Conservation (phyloP, 1,139 yeast genomes). For the Geotrichum candidum region DNA sequence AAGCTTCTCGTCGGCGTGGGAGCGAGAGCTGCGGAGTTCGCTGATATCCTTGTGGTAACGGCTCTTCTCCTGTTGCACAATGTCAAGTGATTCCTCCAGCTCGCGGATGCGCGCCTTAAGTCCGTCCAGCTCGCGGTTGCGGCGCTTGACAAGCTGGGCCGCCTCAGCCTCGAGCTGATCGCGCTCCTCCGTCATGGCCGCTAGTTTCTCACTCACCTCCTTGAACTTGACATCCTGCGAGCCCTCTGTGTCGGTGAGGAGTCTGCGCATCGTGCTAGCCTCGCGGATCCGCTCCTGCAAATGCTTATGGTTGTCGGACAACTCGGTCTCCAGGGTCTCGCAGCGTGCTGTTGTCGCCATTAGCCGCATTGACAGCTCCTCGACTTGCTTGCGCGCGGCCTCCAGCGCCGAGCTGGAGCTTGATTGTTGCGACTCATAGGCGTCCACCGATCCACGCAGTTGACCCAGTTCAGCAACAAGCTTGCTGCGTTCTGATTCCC, state of each 20-base stretch:
- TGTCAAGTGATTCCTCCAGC: conserved; percentile 29
- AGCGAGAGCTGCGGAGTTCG: conserved; percentile 25
- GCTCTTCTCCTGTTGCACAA: conserved; percentile 29
- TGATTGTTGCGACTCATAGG: conserved; percentile 10
- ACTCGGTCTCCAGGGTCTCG: conserved; percentile 73
- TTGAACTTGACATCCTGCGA: conserved; percentile 45
- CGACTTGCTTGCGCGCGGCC: conserved; percentile 62
- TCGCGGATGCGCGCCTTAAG: conserved; percentile 31
- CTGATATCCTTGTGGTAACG: conserved; percentile 24
- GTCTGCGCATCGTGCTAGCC: conserved; percentile 61
- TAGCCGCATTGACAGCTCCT: conserved; percentile 64
- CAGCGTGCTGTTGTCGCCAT: conserved; percentile 56
- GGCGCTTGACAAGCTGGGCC: conserved; percentile 44
- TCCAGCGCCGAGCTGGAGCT: conserved; percentile 36
- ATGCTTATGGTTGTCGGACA: conserved; percentile 63
- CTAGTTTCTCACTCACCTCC: conserved; percentile 43
- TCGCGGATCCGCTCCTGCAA: conserved; percentile 80
- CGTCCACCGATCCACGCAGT: conserved; percentile 46
- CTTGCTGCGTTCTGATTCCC: conserved; percentile 29
- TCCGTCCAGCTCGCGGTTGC: conserved; percentile 44
- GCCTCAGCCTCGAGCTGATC: conserved; percentile 51
- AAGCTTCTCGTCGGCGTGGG: conserved; percentile 27
- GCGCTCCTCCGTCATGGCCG: conserved; percentile 50
- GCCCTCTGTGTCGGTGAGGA: conserved; percentile 64
- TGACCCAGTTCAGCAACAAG: conserved; percentile 42